A percentile compares a stretch with the other conserved stretches of the same genome.
These are phyloP conservation scores for Termitomyces sp. DNA, from an alignment of 768 basidiomycete genomes.

Conservation along the genomic window DNA sequence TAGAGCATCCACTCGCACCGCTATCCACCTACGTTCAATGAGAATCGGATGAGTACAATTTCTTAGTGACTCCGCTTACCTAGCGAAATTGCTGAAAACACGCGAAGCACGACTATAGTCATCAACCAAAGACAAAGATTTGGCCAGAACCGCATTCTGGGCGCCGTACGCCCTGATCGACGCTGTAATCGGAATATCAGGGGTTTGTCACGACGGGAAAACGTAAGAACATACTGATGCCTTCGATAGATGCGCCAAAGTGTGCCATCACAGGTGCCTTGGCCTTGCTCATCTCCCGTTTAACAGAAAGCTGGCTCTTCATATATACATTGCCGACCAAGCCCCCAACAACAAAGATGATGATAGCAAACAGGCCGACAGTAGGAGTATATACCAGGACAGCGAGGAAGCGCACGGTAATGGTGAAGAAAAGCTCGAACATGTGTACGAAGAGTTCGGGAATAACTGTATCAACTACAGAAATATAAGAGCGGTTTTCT, in stretches of 20 bases:
- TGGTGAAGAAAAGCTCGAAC: slow-evolving; percentile 4
- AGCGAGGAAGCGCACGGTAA: slow-evolving; percentile 6
- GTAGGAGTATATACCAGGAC: slow-evolving; percentile 6
- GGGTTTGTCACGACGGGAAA: background rate
- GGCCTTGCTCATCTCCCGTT: slow-evolving; percentile 42
- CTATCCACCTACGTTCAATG: slow-evolving; percentile 25
- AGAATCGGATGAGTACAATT: background rate
- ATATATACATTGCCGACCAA: slow-evolving; percentile 38
- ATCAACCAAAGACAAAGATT: slow-evolving; percentile 48
- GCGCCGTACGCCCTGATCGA: slow-evolving; percentile 66
- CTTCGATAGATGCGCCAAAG: slow-evolving; percentile 53
- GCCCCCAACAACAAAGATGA: slow-evolving; percentile 29
- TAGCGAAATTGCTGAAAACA: slow-evolving; percentile 40
- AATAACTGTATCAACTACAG: slow-evolving; percentile 43
- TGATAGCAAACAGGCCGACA: slow-evolving; percentile 5
- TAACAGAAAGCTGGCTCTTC: slow-evolving; percentile 41
- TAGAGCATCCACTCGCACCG: slow-evolving; percentile 50
- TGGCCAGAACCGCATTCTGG: slow-evolving; percentile 38
- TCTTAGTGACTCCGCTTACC: background rate
- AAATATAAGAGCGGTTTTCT: background rate
- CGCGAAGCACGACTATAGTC: slow-evolving; percentile 40
- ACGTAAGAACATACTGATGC: slow-evolving; percentile 28
- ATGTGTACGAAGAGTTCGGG: slow-evolving; percentile 16
- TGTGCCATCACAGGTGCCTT: slow-evolving; percentile 24
- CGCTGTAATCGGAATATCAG: slow-evolving; percentile 17